Evolutionary conservation across 331 rosid genomes (phyloP), one percentile per base, ranked within the genome.

Genomic region (Spiraea crenata): DNA sequence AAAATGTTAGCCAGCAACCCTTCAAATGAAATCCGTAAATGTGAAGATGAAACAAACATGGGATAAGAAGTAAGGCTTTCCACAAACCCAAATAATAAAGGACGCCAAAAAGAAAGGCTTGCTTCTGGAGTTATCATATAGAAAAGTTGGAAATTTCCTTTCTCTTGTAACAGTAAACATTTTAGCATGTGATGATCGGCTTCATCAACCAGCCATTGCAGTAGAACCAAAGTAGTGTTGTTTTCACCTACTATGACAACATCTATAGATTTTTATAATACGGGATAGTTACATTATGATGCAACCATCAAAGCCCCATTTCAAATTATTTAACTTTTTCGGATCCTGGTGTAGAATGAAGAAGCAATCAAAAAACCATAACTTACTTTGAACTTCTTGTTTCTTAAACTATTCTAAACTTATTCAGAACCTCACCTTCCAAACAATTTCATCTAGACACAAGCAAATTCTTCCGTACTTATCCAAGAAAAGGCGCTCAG

Each of bases 381-480:
- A 2, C 15, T 4, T 2, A 15, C n/a, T 25, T 48, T 25, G n/a
- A 1, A 34, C 44, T 50, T 35, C 35, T 57, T 65, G 41, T 9
- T 56, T 13, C 57, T 19, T 44, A 41, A 59, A 45, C 64, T 35
- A 17, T 74, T 49, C 11, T 15, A 70, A 10, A 35, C 50, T 42
- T 1, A 40, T 67, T 67, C 48, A 78, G 45, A 63, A 62, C 59
- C 82, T 84, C 70, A 93, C 97, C 96, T 89, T 84, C 97, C 99
- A 93, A 48, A 93, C 96, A 70, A 93, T 83, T 84, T 93, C 99
- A 82, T 93, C 99, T 75, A 93, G 76, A 72, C 95, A 86, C 81
- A 86, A 70, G 81, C 99, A 93, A 60, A 93, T 91, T 83, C 84
- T 87, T 76, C 99, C 99, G 65, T 93, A 93, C 82, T 91, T 93